Evolutionary conservation across 139 green algal species (phyloP).

Genomic region (Edaphochlamys debaryana): DNA sequence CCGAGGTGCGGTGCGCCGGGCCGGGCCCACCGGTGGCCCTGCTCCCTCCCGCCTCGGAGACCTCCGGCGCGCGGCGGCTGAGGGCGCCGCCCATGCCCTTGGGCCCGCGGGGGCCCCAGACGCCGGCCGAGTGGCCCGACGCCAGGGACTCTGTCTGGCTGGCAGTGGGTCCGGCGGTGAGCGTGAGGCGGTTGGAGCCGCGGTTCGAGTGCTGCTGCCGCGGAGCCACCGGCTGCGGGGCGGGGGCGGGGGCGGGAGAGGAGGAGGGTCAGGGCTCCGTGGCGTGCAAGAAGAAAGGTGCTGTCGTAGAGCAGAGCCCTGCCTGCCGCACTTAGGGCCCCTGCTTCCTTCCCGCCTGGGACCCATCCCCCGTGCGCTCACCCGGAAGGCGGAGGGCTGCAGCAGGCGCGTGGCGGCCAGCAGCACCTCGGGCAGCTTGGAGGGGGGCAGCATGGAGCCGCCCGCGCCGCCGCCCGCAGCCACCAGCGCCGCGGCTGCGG

Average conservation of each 20-base stretch:
- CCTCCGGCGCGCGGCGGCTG: not conserved
- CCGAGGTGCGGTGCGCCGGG: not conserved
- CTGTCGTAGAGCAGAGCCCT: no score
- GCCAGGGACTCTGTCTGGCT: conserved; percentile 31
- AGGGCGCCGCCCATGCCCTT: not conserved
- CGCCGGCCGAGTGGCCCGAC: not conserved
- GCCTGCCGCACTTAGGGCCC: not conserved
- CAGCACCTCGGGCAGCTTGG: not conserved
- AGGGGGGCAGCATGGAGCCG: not conserved
- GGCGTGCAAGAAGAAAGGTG: not conserved
- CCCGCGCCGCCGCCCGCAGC: not conserved
- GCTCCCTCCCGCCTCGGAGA: not conserved
- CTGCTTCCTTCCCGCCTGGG: not conserved
- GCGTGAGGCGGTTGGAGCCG: conserved; percentile 38
- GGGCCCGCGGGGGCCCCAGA: not conserved
- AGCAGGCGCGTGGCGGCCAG: conserved; percentile 6
- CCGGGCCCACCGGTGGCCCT: not conserved
- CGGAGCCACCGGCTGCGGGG: not conserved
- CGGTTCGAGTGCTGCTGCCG: conserved; percentile 37
- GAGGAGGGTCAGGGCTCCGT: no score
- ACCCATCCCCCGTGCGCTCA: not conserved
- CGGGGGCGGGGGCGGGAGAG: not conserved
- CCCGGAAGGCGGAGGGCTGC: conserved; percentile 22
- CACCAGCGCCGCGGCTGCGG: not conserved
- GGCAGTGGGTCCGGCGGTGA: conserved; percentile 17